A percentile compares a stretch with the other conserved stretches of the same genome.
Evolutionary conservation across 1,284 basidiomycete species (phyloP).

Genomic region (Trametes pubescens): DNA sequence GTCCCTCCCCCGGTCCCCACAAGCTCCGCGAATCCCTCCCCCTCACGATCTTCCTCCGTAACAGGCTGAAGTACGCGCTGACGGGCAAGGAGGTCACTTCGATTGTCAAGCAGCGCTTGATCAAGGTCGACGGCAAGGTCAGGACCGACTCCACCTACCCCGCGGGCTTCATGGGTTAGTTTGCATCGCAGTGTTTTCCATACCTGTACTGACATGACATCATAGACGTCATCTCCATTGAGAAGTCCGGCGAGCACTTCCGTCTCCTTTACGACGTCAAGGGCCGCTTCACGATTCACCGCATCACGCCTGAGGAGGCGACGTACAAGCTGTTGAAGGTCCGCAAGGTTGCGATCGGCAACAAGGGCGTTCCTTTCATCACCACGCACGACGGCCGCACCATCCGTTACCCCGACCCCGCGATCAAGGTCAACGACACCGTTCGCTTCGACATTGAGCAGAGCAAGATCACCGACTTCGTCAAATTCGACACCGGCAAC

Average conservation of each 20-base stretch:
- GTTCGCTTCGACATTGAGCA: constrained; percentile 97
- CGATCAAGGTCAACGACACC: constrained; percentile 97
- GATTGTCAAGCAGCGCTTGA: constrained; percentile 96
- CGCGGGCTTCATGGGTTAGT: constrained; percentile 93
- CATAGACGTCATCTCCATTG: constrained; percentile 94
- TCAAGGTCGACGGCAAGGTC: constrained; percentile 99
- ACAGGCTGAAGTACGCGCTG: constrained; percentile 99
- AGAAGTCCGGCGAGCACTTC: constrained; percentile 99
- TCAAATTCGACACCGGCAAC: constrained; percentile 98
- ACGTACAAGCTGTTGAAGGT: constrained; percentile 99
- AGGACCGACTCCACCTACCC: constrained; percentile 98
- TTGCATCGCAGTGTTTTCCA: neutral
- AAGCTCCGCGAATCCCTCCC: constrained; percentile 98
- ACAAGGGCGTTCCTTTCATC: constrained; percentile 95
- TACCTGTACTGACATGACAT: neutral
- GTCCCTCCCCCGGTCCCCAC: constrained; percentile 98
- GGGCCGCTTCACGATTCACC: constrained; percentile 99
- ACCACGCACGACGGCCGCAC: constrained; percentile 99
- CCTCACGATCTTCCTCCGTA: constrained; percentile 95
- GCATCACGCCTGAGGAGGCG: constrained; percentile 98
- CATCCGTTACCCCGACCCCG: constrained; percentile 98
- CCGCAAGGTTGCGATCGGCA: constrained; percentile 89
- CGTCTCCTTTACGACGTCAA: constrained; percentile 99
- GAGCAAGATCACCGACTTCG: constrained; percentile 93
- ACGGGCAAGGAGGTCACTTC: constrained; percentile 95